phyloP scores from a whole-genome alignment of 2,329 filamentous ascomycete species.

The Pseudogymnoascus sp. region DNA sequence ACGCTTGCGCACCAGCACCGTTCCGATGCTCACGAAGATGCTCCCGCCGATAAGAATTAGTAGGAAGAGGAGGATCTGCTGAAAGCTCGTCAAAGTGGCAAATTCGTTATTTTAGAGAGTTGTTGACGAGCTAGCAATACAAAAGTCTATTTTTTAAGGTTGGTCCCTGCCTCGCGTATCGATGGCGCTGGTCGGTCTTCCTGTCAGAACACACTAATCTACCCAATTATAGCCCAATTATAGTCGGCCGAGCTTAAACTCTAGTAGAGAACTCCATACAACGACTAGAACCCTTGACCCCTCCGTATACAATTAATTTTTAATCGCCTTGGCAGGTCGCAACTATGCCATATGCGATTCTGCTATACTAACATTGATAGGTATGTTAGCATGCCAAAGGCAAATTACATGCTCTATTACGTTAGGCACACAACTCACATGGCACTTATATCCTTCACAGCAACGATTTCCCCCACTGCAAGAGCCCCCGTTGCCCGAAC shows the following conservation, averaged over 20 bases:
- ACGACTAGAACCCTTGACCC: neutral
- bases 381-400: neutral
- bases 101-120: neutral
- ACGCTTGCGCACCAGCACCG: constrained; percentile 49
- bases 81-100: constrained; percentile 51
- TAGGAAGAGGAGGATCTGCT: constrained; percentile 56
- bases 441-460: neutral
- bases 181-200: neutral
- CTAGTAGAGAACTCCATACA: neutral
- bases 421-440: neutral
- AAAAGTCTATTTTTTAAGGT: neutral
- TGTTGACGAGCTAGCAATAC: neutral
- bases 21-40: constrained; percentile 58
- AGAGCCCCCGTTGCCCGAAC: neutral
- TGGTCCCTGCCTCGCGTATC: neutral
- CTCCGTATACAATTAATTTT: neutral
- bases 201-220: no score
- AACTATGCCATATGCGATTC: no score
- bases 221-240: no score
- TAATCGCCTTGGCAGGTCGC: no score
- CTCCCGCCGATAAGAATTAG: constrained; percentile 58
- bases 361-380: neutral
- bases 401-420: neutral
- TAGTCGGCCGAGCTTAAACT: neutral
- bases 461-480: neutral